Conservation (phyloP, 192 early-diverging fungal species). For the Backusella macrospora region DNA sequence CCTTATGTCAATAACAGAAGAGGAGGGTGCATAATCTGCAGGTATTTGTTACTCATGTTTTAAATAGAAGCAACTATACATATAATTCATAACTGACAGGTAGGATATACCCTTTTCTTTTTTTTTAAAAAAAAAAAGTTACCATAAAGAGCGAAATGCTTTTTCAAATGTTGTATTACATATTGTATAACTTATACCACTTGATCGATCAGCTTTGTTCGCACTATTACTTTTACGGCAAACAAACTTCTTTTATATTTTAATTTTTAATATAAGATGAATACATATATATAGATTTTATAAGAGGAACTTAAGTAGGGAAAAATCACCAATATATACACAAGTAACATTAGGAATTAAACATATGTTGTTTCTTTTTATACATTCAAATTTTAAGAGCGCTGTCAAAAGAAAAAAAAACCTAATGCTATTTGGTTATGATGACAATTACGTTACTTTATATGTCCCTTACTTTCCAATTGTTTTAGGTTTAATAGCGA, state of each 20-base stretch:
- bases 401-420: conserved; percentile 1
- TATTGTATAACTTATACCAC: not conserved
- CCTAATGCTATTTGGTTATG: not conserved
- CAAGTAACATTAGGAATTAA: too few species aligned
- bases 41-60: not conserved
- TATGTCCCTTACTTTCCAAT: not conserved
- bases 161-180: not conserved
- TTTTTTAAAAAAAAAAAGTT: not conserved
- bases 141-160: too few species aligned
- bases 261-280: not conserved
- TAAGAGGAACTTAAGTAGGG: too few species aligned
- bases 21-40: not conserved
- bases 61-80: not conserved
- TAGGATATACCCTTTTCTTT: not conserved
- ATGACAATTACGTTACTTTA: conserved; percentile 7
- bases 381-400: not conserved
- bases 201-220: not conserved
- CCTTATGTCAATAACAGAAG: not conserved
- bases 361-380: not conserved
- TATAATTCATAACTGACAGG: not conserved
- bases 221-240: not conserved
- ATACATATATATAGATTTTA: not conserved
- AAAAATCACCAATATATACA: too few species aligned
- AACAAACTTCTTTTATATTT: not conserved
- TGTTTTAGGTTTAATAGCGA: not conserved